Evolutionary conservation across 1,139 yeast genomes (phyloP), one percentile per base, ranked within the genome.

Genomic region (Saccharomyces pastorianus): DNA sequence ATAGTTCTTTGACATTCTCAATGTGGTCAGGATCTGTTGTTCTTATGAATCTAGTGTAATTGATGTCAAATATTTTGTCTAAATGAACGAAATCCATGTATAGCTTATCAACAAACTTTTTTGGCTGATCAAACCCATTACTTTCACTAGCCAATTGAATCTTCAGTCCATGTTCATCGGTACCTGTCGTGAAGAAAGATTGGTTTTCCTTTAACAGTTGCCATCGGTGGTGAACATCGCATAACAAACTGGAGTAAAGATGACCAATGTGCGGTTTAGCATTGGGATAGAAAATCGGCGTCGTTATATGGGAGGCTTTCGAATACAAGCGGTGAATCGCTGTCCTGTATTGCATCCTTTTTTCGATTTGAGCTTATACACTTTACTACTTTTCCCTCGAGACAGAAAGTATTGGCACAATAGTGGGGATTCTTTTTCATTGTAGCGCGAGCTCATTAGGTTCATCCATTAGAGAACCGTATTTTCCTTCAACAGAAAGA

Each of bases 221-320:
- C 96, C 96, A 91, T 58, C 96, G 75, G 58, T 77, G 80, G 54
- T 85, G 74, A 1, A 85, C 84, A 71, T 93, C 98, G 51, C 93
- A 84, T 42, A 93, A 71, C 0, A 90, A 76, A 88, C 90, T 87
- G n/a, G 96, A 82, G 68, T 93, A 91, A 48, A 90, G 75, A 71
- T 95, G 99, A 6, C 99, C 99, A 51, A 93, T 71, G 71, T 93
- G 99, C 1, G 99, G 99, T 51, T 74, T 79, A 4, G 99, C 98
- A 75, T 95, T 93, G 58, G 95, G 98, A 68, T 93, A 93, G 72
- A 91, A 93, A 26, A 93, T 95, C 0, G 99, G 99, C 0, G 97
- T 86, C 0, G 98, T 89, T 13, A 88, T 76, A 64, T 83, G 88
- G 34, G 64, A 59, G 14, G 50, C 50, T 26, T 55, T 52, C 2